Percentiles rank a stretch among this genome's conserved stretches.
These are phyloP conservation scores for Eimeria necatrix DNA, from an alignment of 169 alveolate genomes.

Conservation along the genomic window DNA sequence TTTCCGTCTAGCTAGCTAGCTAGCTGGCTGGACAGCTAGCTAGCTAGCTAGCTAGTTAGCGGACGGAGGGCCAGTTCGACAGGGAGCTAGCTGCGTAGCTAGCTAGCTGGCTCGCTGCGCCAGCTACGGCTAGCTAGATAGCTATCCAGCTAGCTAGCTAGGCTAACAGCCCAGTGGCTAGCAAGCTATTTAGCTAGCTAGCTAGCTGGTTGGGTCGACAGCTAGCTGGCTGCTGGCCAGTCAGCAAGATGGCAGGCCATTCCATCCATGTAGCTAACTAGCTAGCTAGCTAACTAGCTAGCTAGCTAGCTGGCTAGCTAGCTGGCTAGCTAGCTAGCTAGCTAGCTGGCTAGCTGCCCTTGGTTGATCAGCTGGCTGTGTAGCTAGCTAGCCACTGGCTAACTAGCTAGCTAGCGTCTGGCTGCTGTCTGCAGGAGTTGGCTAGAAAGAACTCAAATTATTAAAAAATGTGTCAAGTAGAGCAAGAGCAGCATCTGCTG, in stretches of 20 bases:
- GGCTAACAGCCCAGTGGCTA: not conserved
- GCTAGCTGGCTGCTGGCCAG: constrained; percentile 2
- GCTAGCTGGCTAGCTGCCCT: not conserved
- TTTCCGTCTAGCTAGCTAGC: constrained; percentile 49
- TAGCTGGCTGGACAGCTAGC: constrained; percentile 1
- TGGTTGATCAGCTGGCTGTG: no score
- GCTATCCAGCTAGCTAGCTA: not conserved
- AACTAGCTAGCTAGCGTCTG: constrained; percentile 22
- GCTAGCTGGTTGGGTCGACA: not conserved
- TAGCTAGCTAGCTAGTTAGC: not conserved
- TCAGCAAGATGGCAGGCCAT: not conserved
- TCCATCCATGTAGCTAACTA: not conserved
- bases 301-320: not conserved
- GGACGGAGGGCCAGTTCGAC: not conserved
- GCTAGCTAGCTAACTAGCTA: not conserved
- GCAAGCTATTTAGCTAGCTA: no score
- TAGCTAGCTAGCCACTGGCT: not conserved
- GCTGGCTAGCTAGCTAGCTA: not conserved
- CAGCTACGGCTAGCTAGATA: not conserved
- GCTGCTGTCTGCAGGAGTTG: not conserved
- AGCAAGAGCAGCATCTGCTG: not conserved
- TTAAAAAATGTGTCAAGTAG: not conserved
- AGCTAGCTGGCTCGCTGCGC: constrained; percentile 26
- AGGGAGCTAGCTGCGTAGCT: not conserved
- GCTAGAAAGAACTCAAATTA: not conserved